Percentiles rank a stretch among this genome's conserved stretches.
These are phyloP conservation scores for Apiotrichum porosum DNA, from an alignment of 1,284 basidiomycete species.

Conservation along the genomic window DNA sequence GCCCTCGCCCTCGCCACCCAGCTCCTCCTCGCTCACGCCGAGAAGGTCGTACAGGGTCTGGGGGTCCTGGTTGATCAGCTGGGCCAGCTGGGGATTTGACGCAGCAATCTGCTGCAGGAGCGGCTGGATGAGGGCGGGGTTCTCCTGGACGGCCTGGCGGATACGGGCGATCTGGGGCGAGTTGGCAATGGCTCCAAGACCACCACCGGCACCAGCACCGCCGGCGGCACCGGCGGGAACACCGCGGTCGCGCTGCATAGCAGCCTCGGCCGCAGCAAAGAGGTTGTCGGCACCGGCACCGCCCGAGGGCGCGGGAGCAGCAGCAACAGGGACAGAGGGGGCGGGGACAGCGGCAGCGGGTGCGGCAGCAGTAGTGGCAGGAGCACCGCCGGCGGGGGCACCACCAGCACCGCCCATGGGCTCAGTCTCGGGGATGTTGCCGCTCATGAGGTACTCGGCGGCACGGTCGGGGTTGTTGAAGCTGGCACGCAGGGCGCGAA, in stretches of 20 bases:
- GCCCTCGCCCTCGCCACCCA: slow-evolving; percentile 52
- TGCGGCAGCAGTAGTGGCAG: slow-evolving; percentile 51
- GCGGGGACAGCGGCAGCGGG: slow-evolving; percentile 43
- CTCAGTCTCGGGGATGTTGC: slow-evolving; percentile 40
- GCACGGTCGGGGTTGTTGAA: slow-evolving; percentile 98
- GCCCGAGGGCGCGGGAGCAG: slow-evolving; percentile 45
- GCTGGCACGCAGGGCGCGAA: slow-evolving; percentile 82
- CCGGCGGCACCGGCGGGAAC: slow-evolving; percentile 34
- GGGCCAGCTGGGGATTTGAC: slow-evolving; percentile 68
- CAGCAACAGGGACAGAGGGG: slow-evolving; percentile 42
- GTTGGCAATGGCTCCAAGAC: slow-evolving; percentile 51
- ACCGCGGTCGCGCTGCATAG: slow-evolving; percentile 47
- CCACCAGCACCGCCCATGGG: slow-evolving; percentile 1
- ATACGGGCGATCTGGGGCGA: slow-evolving; percentile 64
- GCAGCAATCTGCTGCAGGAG: slow-evolving; percentile 74
- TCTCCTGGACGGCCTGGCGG: slow-evolving; percentile 64
- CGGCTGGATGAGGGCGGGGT: slow-evolving; percentile 72
- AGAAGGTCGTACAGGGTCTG: slow-evolving; percentile 64
- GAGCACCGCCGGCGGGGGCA: slow-evolving; percentile 12
- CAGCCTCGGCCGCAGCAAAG: slow-evolving; percentile 49
- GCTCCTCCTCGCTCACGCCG: slow-evolving; percentile 49
- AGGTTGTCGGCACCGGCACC: slow-evolving; percentile 49
- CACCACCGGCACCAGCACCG: slow-evolving; percentile 27
- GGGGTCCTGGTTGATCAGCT: slow-evolving; percentile 64
- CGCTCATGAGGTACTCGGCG: slow-evolving; percentile 90